Evolutionary conservation across 495 filamentous ascomycete species (phyloP), one percentile per base, ranked within the genome.

Genomic region (Aspergillus sparsus): DNA sequence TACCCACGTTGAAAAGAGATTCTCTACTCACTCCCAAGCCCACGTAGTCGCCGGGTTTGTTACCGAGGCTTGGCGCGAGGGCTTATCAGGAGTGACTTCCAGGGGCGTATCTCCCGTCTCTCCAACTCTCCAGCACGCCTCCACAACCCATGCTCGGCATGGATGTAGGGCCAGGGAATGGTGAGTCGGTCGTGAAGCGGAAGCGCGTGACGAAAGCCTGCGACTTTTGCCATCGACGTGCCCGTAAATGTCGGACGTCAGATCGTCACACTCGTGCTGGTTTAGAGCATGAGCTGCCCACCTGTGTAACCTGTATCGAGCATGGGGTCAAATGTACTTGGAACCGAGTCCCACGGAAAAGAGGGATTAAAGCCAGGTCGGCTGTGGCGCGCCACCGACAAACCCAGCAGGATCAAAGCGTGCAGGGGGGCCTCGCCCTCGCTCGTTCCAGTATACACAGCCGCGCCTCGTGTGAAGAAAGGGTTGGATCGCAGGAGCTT

Each of bases 141-240:
- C 37, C 37, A 11, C 37, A 10, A 41, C 37, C 37, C n/a, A 16
- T 46, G 10, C 15, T 46, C 11, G 42, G 42, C 42, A 46, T 46
- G 42, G 18, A 16, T 16, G 18, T 46, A 46, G 12, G 13, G 6
- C 18, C 42, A 16, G 15, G 2, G 7, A 13, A 46, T 8, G 15
- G 2, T 46, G 42, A 16, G 42, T 12, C 42, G 7, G 15, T 46
- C 15, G 7, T 46, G 7, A 46, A 46, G 15, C 42, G 42, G 11
- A 55, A 13, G 15, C 36, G 53, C 6, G 31, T 55, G 10, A 55
- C 53, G 5, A 39, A 55, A 13, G 53, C 53, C 7, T 55, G 53
- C 16, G 53, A 55, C 34, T 55, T 55, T 32, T 55, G 53, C 16
- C 53, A 55, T 55, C 53, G 53, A 11, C 15, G 53, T 5, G 53